A percentile compares a stretch with the other conserved stretches of the same genome.
phyloP scores from a whole-genome alignment of 2,329 filamentous ascomycete genomes.

The Penicillium expansum region DNA sequence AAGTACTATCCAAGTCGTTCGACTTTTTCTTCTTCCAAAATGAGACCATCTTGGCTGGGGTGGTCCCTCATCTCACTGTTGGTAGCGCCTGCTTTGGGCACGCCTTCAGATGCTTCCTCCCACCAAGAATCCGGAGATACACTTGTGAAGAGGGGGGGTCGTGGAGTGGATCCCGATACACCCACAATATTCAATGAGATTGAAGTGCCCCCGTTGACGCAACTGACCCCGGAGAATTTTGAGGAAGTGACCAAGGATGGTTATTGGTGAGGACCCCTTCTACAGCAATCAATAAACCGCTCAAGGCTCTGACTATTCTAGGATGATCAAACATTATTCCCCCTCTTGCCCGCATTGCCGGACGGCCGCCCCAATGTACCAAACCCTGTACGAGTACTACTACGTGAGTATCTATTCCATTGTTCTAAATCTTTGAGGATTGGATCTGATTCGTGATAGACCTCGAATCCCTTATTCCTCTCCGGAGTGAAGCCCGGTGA shows the following conservation, averaged over 20 bases:
- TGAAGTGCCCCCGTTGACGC: slow-evolving; percentile 51
- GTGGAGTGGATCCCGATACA: slow-evolving; percentile 17
- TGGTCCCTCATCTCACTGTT: slow-evolving; percentile 41
- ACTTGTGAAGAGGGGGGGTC: slow-evolving; percentile 30
- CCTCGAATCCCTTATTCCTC: slow-evolving; percentile 66
- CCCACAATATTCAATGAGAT: slow-evolving; percentile 49
- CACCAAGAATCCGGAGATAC: slow-evolving; percentile 18
- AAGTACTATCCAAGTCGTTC: slow-evolving; percentile 7
- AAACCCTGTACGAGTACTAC: slow-evolving; percentile 95
- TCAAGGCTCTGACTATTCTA: slow-evolving; percentile 27
- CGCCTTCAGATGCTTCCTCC: slow-evolving; percentile 22
- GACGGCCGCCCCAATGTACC: slow-evolving; percentile 76
- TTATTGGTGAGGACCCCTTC: slow-evolving; percentile 46
- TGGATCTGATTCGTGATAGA: slow-evolving; percentile 50
- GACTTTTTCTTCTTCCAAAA: slow-evolving; percentile 27
- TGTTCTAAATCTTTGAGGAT: background rate
- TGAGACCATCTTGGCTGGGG: slow-evolving; percentile 39
- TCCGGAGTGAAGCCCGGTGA: slow-evolving; percentile 51
- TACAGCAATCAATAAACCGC: background rate
- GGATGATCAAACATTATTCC: slow-evolving; percentile 55
- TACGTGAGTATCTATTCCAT: slow-evolving; percentile 41
- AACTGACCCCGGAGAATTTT: slow-evolving; percentile 49
- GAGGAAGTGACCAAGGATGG: slow-evolving; percentile 50
- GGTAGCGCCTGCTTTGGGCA: slow-evolving; percentile 34
- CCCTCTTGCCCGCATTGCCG: slow-evolving; percentile 67